These are phyloP conservation scores for Bryopsis sp. DNA, from an alignment of 139 green algal species.

Conservation along the genomic window DNA sequence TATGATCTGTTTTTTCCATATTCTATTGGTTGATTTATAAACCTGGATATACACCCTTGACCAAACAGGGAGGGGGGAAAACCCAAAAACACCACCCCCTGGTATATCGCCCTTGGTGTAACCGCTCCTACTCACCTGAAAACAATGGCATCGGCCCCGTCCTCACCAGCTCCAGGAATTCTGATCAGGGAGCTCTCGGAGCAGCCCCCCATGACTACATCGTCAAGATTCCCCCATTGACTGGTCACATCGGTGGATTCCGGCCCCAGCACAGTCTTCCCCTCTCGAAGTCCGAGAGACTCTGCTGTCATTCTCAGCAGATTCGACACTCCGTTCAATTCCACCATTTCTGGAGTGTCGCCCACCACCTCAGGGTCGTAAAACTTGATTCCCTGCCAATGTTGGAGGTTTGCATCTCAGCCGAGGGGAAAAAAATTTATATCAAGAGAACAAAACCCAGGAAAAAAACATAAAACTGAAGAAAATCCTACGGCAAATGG, in stretches of 20 bases:
- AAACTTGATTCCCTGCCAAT: constrained; percentile 68
- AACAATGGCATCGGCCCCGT: constrained; percentile 41
- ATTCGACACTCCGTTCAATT: constrained; percentile 25
- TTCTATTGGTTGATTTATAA: constrained; percentile 8
- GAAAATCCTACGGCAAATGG: neutral
- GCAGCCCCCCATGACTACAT: constrained; percentile 92
- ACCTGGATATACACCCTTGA: neutral
- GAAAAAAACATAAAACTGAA: neutral
- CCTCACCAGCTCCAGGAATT: constrained; percentile 44
- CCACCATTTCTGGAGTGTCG: constrained; percentile 62
- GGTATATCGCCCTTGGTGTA: neutral
- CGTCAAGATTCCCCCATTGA: constrained; percentile 82
- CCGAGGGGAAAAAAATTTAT: no score
- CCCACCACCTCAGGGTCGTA: constrained; percentile 69
- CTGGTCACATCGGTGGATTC: no score
- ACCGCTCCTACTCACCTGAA: constrained; percentile 33
- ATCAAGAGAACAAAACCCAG: no score
- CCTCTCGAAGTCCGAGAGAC: neutral
- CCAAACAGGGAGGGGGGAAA: no score
- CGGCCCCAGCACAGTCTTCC: no score
- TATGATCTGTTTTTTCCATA: neutral
- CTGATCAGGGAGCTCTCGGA: constrained; percentile 39
- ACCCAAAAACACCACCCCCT: neutral
- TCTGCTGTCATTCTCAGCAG: no score
- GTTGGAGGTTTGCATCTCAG: no score